Evolutionary conservation across 768 basidiomycete species (phyloP).

Genomic region (Lactifluus hygrophoroides): DNA sequence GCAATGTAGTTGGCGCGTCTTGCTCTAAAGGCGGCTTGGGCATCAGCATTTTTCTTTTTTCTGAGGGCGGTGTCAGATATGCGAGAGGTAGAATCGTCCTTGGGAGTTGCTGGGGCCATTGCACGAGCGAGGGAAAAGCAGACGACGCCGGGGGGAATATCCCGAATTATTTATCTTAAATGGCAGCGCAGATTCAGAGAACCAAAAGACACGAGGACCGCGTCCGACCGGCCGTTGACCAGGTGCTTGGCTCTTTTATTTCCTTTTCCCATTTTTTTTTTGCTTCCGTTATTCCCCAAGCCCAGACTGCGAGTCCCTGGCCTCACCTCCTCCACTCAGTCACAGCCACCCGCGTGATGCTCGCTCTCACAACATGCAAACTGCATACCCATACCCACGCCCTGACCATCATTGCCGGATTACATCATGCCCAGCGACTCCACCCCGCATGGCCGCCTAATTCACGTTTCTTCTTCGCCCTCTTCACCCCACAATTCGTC

Average conservation of each 20-base stretch:
- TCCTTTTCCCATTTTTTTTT: constrained; percentile 2
- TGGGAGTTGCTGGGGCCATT: constrained; percentile 29
- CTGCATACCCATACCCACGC: not conserved
- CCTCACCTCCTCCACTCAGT: constrained; percentile 9
- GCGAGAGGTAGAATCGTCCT: constrained; percentile 32
- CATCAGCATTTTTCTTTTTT: constrained; percentile 87
- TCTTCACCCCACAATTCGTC: constrained; percentile 23
- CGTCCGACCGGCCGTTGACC: constrained; percentile 4
- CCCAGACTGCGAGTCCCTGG: not conserved
- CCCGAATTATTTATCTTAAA: constrained; percentile 22
- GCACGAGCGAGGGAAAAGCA: constrained; percentile 20
- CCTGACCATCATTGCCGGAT: not conserved
- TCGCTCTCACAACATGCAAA: not conserved
- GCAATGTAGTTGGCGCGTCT: constrained; percentile 80
- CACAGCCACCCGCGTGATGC: not conserved
- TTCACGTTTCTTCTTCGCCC: constrained; percentile 7
- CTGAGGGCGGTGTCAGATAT: constrained; percentile 62
- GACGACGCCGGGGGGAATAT: constrained; percentile 19
- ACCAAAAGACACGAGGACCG: constrained; percentile 59
- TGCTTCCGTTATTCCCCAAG: constrained; percentile 9
- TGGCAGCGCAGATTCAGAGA: constrained; percentile 54
- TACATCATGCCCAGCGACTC: not conserved
- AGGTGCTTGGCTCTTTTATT: constrained; percentile 4
- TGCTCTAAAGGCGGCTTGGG: constrained; percentile 78
- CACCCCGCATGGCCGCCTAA: not conserved